Evolutionary conservation across 2,329 filamentous ascomycete genomes (phyloP), one percentile per base, ranked within the genome.

Genomic region (Lasiodiplodia theobromae): DNA sequence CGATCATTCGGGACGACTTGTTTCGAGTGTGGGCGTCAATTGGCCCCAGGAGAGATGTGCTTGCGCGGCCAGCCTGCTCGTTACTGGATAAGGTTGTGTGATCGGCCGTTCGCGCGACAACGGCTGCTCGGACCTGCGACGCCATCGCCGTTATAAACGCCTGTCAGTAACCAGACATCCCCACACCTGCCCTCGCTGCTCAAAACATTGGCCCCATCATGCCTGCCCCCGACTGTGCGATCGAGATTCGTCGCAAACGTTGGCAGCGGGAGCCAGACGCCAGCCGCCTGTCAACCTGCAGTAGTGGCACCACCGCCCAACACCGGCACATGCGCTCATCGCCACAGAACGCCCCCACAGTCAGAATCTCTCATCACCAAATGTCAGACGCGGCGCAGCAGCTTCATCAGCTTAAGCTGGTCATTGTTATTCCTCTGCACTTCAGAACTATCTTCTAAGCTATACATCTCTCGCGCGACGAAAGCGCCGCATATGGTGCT

Each of bases 21-120:
- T 64, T 64, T 64, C 60, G 60, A 37, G 18, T 49, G 47, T 14
- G 47, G 47, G 28, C 60, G 18, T 25, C 47, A 52, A 64, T 64
- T 64, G 60, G 60, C 47, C 47, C 47, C 31, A n/a, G 60, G 47
- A 12, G 28, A n/a, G 18, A 38, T 37, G 44, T 64, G 60, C 60
- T 64, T 64, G 60, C 60, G 60, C 47, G 60, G 60, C 60, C 60
- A 64, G 25, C 47, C 25, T 64, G 60, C 60, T 57, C 60, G 52
- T 52, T 37, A 47, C 44, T 64, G 51, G 60, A 64, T 64, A 64
- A 64, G 60, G 47, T 64, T 64, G 60, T 64, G n/a, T 64, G 60
- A 64, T 64, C 60, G 60, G 44, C 60, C 60, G 60, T 64, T 64
- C 60, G 60, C 60, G 60, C 47, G 44, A 64, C 60, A 52, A 64